A percentile compares a stretch with the other conserved stretches of the same genome.
These are phyloP conservation scores for Colletotrichum truncatum DNA, from an alignment of 2,329 filamentous ascomycete species.

Conservation along the genomic window DNA sequence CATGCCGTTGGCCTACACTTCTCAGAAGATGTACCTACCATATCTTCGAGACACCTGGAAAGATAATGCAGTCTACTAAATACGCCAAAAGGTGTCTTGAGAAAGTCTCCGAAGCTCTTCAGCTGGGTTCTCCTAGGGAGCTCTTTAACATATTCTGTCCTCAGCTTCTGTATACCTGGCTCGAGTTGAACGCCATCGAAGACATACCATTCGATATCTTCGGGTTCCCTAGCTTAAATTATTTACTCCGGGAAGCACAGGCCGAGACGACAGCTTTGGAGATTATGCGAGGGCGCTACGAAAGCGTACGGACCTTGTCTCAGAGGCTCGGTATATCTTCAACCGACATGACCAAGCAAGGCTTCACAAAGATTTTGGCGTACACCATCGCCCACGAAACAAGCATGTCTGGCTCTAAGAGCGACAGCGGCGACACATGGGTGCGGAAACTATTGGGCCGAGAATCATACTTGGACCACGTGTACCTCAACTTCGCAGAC, in stretches of 20 bases:
- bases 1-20: constrained; percentile 85
- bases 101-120: constrained; percentile 71
- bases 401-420: constrained; percentile 50
- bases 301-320: constrained; percentile 69
- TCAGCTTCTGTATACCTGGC: constrained; percentile 92
- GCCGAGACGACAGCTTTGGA: constrained; percentile 83
- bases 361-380: constrained; percentile 82
- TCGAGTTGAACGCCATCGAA: constrained; percentile 72
- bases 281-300: constrained; percentile 80
- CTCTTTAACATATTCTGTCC: constrained; percentile 87
- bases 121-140: constrained; percentile 71
- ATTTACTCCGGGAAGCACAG: constrained; percentile 76
- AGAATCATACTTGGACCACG: constrained; percentile 68
- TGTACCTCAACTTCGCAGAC: constrained; percentile 77
- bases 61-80: constrained; percentile 68
- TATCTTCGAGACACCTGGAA: constrained; percentile 89
- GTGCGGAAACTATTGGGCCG: constrained; percentile 76
- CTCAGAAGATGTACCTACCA: constrained; percentile 89
- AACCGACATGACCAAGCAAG: constrained; percentile 67
- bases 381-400: constrained; percentile 87
- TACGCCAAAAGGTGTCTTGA: constrained; percentile 80
- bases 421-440: constrained; percentile 68
- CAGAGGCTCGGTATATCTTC: constrained; percentile 62
- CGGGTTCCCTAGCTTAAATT: constrained; percentile 73
- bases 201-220: constrained; percentile 88